Conservation (phyloP, 1,139 yeast genomes). For the Pichia sp. region DNA sequence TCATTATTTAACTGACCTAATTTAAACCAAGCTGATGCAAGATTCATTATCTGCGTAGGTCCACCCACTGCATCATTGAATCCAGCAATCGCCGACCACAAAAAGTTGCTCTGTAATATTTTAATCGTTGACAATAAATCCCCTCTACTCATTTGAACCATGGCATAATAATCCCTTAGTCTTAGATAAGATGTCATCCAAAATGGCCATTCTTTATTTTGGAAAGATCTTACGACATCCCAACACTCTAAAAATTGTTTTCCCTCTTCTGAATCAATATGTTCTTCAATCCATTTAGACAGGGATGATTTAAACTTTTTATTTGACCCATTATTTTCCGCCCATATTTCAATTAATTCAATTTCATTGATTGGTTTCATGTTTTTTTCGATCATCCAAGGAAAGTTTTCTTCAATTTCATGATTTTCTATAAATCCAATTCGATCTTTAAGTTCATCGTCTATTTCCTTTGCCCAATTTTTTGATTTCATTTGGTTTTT, state of each 20-base stretch:
- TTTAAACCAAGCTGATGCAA: constrained; percentile 26
- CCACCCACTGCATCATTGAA: constrained; percentile 17
- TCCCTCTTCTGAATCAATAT: constrained; percentile 15
- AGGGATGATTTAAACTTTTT: background rate
- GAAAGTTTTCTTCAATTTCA: constrained; percentile 10
- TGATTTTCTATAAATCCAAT: constrained; percentile 23
- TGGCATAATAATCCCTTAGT: constrained; percentile 25
- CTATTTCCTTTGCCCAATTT: constrained; percentile 12
- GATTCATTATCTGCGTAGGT: constrained; percentile 23
- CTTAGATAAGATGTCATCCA: constrained; percentile 25
- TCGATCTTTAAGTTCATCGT: constrained; percentile 20
- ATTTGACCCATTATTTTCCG: background rate
- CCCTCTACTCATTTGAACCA: constrained; percentile 20
- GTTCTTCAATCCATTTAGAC: constrained; percentile 14
- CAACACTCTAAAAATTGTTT: constrained; percentile 21
- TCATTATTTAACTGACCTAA: constrained; percentile 14
- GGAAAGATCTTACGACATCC: constrained; percentile 16
- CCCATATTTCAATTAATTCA: constrained; percentile 21
- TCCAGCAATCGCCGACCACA: constrained; percentile 14
- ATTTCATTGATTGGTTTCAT: constrained; percentile 12
- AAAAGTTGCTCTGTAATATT: constrained; percentile 15
- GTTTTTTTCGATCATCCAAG: constrained; percentile 10
- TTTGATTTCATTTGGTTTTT: constrained; percentile 11
- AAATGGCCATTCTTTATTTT: constrained; percentile 22
- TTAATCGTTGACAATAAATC: constrained; percentile 13